These are phyloP conservation scores for Rhodotorula sp. DNA, from an alignment of 1,284 basidiomycete species.

Conservation along the genomic window DNA sequence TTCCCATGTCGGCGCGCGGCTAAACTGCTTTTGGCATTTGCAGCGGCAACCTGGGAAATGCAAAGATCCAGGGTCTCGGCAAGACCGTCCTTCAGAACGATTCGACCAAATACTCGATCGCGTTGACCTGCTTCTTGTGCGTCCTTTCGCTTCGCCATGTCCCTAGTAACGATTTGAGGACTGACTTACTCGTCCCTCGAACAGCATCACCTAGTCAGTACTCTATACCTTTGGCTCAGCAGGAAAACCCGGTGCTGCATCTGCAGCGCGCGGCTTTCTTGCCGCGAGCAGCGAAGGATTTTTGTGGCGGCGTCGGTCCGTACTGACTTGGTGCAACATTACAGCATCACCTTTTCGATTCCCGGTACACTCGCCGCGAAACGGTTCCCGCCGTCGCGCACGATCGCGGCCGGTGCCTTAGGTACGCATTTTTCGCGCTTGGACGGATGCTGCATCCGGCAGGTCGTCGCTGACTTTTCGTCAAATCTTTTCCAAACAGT, in stretches of 20 bases:
- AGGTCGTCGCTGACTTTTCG: too few relatives aligned
- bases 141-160: not conserved
- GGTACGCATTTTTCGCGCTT: too few relatives aligned
- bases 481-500: conserved; percentile 22
- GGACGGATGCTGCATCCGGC: too few relatives aligned
- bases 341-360: conserved; percentile 25
- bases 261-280: too few relatives aligned
- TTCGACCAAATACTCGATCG: conserved; percentile 51
- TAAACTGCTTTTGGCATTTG: not conserved
- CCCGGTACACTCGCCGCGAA: conserved; percentile 47
- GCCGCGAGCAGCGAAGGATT: too few relatives aligned
- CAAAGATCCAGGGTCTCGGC: conserved; percentile 49
- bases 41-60: conserved; percentile 44
- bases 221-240: not conserved
- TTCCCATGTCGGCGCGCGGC: too few relatives aligned
- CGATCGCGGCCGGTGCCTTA: conserved; percentile 51
- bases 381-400: conserved; percentile 47
- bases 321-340: not conserved
- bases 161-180: too few relatives aligned
- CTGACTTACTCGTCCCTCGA: not conserved
- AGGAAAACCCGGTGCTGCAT: too few relatives aligned
- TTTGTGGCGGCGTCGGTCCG: too few relatives aligned
- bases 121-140: conserved; percentile 49
- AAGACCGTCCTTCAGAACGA: conserved; percentile 45
- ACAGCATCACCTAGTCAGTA: conserved; percentile 35